phyloP scores from a whole-genome alignment of 768 basidiomycete species.

The Phlegmacium glaucopus region DNA sequence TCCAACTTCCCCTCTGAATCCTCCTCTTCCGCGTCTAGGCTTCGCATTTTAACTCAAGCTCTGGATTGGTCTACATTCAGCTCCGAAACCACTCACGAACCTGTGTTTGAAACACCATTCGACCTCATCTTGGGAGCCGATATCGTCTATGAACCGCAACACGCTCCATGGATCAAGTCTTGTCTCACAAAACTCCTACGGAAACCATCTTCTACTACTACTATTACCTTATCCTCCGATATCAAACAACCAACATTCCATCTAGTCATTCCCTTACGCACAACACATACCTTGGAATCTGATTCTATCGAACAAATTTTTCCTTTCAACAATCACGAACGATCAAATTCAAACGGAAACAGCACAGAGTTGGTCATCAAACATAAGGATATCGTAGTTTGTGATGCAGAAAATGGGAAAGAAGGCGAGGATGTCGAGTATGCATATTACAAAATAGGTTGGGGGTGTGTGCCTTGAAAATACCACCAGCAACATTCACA shows the following conservation, averaged over 20 bases:
- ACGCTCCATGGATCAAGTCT: conserved; percentile 66
- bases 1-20: conserved; percentile 42
- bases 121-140: conserved; percentile 81
- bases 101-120: conserved; percentile 41
- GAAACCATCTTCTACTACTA: conserved; percentile 11
- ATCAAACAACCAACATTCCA: conserved; percentile 48
- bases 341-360: conserved; percentile 4
- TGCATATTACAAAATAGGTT: conserved; percentile 69
- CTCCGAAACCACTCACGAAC: neutral
- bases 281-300: conserved; percentile 60
- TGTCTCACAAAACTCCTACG: conserved; percentile 53
- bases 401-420: conserved; percentile 42
- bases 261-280: conserved; percentile 72
- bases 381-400: conserved; percentile 50
- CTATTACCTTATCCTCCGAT: neutral
- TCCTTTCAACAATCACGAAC: conserved; percentile 3
- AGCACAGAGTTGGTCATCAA: conserved; percentile 43
- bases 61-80: conserved; percentile 64
- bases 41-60: conserved; percentile 17
- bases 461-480: conserved; percentile 34
- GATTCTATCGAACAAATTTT: conserved; percentile 58
- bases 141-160: conserved; percentile 71
- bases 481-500: neutral
- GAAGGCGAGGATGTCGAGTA: conserved; percentile 60
- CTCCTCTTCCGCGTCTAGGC: neutral